Evolutionary conservation across 2,329 filamentous ascomycete genomes (phyloP), one percentile per base, ranked within the genome.

Genomic region (Paraphoma chrysanthemicola): DNA sequence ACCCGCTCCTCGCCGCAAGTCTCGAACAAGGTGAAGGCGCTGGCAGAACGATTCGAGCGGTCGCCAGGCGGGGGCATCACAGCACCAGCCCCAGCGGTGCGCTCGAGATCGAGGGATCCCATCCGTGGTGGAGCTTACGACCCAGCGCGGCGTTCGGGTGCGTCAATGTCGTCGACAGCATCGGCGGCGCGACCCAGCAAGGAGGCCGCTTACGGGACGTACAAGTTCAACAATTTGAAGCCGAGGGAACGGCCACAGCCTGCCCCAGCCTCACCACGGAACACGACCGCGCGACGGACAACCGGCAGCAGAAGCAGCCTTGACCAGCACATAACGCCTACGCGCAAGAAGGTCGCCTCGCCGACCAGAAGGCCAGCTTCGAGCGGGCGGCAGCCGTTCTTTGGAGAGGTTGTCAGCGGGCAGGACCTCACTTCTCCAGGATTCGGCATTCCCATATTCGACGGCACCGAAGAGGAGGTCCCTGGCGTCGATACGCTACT

Each of bases 1-100:
- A 50, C 63, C 29, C 48, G 64, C 64, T 48, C 68, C 38, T 56
- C 63, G 56, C 50, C 71, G 44, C 46, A 63, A n/a, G 47, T 60
- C 36, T 57, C 71, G 58, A 54, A 71, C 71, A 73, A 74, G 28
- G 75, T 77, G 41, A 74, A 63, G 60, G 73, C 68, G 38, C 69
- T 77, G 43, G 74, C 75, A 1, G 70, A 76, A 57, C 65, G 72
- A 28, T 77, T 77, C 57, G 73, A 76, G 56, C 72, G 72, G 17
- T 66, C 73, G 12, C 60, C 72, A 17, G 66, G 69, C 14, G 56
- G 62, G 55, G 64, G 66, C n/a, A 52, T 60, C 14, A 63, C 67
- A 18, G 59, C 64, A 10, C 54, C 59, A n/a, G 65, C 56, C 55
- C 55, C 64, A 2, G 57, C 60, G 10, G 58, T 64, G 44, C 64